phyloP scores from a whole-genome alignment of 208 protist species.

The Leishmania major region DNA sequence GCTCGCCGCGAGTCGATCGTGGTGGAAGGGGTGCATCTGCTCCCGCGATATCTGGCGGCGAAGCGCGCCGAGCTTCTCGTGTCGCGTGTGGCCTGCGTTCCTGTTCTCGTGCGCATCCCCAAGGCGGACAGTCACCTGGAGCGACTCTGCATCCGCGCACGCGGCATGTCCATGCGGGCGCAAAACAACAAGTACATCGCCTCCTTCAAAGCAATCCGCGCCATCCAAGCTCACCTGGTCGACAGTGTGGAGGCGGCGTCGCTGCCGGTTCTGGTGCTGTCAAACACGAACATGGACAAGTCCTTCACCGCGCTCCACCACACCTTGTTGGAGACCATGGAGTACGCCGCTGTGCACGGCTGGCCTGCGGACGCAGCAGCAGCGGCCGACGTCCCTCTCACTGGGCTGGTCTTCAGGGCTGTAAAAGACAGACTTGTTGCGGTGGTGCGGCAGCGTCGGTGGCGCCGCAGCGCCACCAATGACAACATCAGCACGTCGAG shows the following conservation, averaged over 20 bases:
- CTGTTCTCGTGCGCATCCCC: constrained; percentile 78
- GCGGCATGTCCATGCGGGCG: constrained; percentile 89
- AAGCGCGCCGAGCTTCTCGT: constrained; percentile 41
- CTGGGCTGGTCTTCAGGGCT: constrained; percentile 12
- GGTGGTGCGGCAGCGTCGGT: constrained; percentile 28
- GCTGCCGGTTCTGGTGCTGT: constrained; percentile 64
- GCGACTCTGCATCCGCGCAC: constrained; percentile 88
- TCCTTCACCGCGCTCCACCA: constrained; percentile 77
- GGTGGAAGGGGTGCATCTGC: constrained; percentile 70
- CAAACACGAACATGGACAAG: constrained; percentile 92
- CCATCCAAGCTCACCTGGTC: constrained; percentile 81
- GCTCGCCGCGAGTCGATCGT: constrained; percentile 41
- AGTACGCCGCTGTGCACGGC: constrained; percentile 33
- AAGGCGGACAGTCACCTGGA: constrained; percentile 87
- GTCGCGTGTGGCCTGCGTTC: constrained; percentile 39
- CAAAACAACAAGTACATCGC: constrained; percentile 88
- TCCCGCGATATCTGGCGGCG: constrained; percentile 38
- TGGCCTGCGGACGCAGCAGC: constrained; percentile 24
- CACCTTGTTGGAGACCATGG: constrained; percentile 66
- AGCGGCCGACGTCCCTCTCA: constrained; percentile 21
- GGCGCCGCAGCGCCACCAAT: neutral
- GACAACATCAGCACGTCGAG: neutral
- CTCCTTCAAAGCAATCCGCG: constrained; percentile 86
- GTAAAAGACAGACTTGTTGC: constrained; percentile 18
- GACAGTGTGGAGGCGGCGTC: constrained; percentile 26